These are phyloP conservation scores for Aristolochia contorta DNA, from an alignment of 164 flowering plant species.

Conservation along the genomic window DNA sequence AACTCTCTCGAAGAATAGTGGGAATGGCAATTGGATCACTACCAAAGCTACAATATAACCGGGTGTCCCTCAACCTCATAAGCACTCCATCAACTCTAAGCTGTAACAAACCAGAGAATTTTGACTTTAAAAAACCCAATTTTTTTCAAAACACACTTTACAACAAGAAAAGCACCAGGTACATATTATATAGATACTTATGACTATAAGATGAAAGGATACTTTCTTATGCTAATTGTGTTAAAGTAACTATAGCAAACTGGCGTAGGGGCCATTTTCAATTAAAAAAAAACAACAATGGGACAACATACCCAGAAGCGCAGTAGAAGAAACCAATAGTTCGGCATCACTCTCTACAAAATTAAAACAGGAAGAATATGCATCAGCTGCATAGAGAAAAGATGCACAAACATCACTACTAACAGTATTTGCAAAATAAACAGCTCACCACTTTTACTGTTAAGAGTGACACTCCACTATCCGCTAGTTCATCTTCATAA, in stretches of 20 bases:
- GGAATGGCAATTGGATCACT: slow-evolving; percentile 22
- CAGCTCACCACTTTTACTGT: slow-evolving; percentile 89
- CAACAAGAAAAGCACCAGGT: neutral
- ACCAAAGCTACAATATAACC: slow-evolving; percentile 66
- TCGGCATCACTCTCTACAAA: slow-evolving; percentile 95
- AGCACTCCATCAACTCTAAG: slow-evolving; percentile 98
- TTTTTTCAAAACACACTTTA: neutral
- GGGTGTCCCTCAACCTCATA: slow-evolving; percentile 88
- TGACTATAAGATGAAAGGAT: neutral
- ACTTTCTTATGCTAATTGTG: too few relatives aligned
- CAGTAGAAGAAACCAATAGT: slow-evolving; percentile 89
- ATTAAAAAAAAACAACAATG: too few relatives aligned
- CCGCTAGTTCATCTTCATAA: slow-evolving; percentile 96
- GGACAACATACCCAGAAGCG: slow-evolving; percentile 87
- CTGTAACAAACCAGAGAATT: slow-evolving; percentile 21
- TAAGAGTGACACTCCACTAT: slow-evolving; percentile 85
- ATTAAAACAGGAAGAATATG: slow-evolving; percentile 5
- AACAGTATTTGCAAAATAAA: neutral
- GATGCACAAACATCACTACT: too few relatives aligned
- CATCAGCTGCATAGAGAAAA: neutral
- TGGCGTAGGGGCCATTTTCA: too few relatives aligned
- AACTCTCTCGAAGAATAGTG: slow-evolving; percentile 63
- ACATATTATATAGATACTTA: neutral
- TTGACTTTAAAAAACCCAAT: neutral
- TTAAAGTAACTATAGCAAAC: too few relatives aligned